Evolutionary conservation across 306 rosid genomes (phyloP).

Genomic region (Cicer bijugum): DNA sequence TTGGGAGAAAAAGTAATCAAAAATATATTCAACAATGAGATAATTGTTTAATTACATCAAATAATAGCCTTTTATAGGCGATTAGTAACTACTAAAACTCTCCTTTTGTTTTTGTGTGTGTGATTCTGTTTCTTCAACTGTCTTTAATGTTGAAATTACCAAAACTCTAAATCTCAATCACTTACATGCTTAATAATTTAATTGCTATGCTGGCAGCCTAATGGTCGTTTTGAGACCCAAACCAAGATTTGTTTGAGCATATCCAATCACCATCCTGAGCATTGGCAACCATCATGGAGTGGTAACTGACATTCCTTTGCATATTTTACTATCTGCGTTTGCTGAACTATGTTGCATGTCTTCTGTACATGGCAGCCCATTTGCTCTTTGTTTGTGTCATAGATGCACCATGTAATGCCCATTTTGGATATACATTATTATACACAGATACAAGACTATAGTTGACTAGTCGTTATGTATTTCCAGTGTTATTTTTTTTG

Average conservation of each 20-base stretch:
- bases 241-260: conserved; percentile 98
- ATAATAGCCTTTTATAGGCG: too few relatives aligned
- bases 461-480: background rate
- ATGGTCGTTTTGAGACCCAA: conserved; percentile 94
- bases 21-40: too few relatives aligned
- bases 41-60: too few relatives aligned
- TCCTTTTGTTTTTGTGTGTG: background rate
- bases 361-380: background rate
- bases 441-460: background rate
- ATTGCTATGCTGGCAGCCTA: conserved; percentile 63
- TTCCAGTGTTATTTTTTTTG: background rate
- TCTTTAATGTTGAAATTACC: conserved; percentile 23
- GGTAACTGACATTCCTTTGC: conserved; percentile 51
- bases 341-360: background rate
- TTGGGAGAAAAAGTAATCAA: too few relatives aligned
- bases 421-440: background rate
- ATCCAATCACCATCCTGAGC: conserved; percentile 98
- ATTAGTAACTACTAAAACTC: too few relatives aligned
- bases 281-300: conserved; percentile 99
- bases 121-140: background rate
- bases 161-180: background rate
- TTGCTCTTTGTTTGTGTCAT: too few relatives aligned
- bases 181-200: conserved; percentile 37
- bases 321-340: background rate
- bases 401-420: background rate